Base-by-base conservation (phyloP, 75 land plant genomes). In the Cupressus sempervirens region DNA sequence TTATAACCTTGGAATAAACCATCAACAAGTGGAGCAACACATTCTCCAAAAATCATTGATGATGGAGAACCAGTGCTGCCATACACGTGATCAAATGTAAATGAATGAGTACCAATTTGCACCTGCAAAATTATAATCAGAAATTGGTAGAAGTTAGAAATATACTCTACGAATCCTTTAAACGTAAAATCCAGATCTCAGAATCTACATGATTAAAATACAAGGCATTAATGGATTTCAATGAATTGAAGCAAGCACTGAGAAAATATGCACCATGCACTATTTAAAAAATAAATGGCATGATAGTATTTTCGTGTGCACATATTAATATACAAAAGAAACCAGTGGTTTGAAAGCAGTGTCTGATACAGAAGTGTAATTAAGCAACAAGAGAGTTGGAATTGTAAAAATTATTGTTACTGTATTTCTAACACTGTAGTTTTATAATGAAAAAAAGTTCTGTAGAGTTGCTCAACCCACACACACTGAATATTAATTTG, bases 21-120 rank as follows among this genome's bases (percentile, higher is more conserved):
- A 85, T 98, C 99, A 75, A 98, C 99, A 70, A 98, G 93, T 54
- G 97, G 99, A 82, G 90, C 89, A 88, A 96, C 94, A 87, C 99
- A 96, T 90, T 96, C 95, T 75, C 93, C 99, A 85, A 95, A 98
- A 88, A 98, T 98, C 12, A 91, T 83, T 83, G 96, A 87, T 53
- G 95, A 85, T 5, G 97, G 93, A 81, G 99, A 87, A 29, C 91
- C 93, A 76, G 87, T 89, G 79, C 98, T 98, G n/a, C 99, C 99
- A 88, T 97, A 98, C 26, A 98, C 99, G 88, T 95, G 97, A 88
- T 98, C 99, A 91, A 98, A 98, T 10, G 99, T 96, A 84, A 96
- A 98, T 48, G 95, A 94, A 89, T 98, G 99, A 56, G 92, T 76
- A n/a, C 99, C 99, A 84, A 98, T 91, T 91, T 98, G 99, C 38